phyloP scores from a whole-genome alignment of 1,284 basidiomycete genomes.

The Phylloporus gajari region DNA sequence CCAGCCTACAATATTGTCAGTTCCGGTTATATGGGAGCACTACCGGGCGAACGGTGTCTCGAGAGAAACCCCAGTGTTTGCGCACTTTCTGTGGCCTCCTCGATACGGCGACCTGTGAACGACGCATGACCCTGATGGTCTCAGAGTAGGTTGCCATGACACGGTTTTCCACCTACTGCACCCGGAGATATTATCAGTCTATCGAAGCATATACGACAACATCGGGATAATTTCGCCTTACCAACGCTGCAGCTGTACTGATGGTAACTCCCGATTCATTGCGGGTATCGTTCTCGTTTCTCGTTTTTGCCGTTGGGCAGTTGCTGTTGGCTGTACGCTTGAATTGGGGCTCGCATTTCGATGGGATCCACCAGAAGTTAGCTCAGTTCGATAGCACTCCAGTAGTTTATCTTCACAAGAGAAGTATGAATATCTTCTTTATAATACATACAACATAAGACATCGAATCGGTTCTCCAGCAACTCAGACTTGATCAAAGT shows the following conservation, averaged over 20 bases:
- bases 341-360: too few relatives aligned
- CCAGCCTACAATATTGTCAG: background rate
- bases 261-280: background rate
- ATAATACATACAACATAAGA: too few relatives aligned
- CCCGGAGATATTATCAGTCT: too few relatives aligned
- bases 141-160: background rate
- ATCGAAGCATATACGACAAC: too few relatives aligned
- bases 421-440: too few relatives aligned
- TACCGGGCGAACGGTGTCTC: background rate
- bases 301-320: too few relatives aligned
- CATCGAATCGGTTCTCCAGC: constrained; percentile 53
- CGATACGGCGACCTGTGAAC: background rate
- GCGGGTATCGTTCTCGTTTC: background rate
- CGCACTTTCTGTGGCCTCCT: background rate
- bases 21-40: background rate
- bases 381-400: too few relatives aligned
- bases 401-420: too few relatives aligned
- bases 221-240: background rate
- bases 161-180: background rate
- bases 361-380: too few relatives aligned
- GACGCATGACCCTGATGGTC: background rate
- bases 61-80: background rate
- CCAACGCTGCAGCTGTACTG: background rate
- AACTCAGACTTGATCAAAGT: background rate
- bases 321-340: too few relatives aligned